Conservation (phyloP, 768 basidiomycete species). For the Rhizopogon roseolus region DNA sequence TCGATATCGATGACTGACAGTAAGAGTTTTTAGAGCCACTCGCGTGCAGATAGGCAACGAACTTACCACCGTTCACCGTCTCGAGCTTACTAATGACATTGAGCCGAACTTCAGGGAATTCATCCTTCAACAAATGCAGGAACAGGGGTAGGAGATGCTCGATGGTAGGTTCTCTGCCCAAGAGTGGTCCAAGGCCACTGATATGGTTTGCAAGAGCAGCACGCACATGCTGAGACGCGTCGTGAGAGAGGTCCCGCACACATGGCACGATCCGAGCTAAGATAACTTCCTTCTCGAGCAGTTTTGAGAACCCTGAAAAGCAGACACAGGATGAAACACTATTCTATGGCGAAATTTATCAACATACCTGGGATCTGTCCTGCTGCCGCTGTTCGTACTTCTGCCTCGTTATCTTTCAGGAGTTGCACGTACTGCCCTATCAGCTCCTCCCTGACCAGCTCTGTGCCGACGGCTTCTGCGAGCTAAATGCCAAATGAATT, state of each 20-base stretch:
- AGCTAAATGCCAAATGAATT: conserved; percentile 43
- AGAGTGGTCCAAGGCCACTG: conserved; percentile 89
- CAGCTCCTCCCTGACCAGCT: conserved; percentile 90
- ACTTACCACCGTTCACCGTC: conserved; percentile 81
- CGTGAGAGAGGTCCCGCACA: conserved; percentile 89
- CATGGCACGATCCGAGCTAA: conserved; percentile 91
- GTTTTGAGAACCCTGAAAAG: conserved; percentile 83
- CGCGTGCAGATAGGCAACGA: not conserved
- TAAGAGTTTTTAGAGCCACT: conserved; percentile 2
- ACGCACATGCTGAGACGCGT: conserved; percentile 94
- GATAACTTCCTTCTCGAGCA: conserved; percentile 91
- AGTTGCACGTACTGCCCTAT: conserved; percentile 90
- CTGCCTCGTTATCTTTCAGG: conserved; percentile 97
- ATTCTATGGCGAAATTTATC: not conserved
- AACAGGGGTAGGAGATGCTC: conserved; percentile 96
- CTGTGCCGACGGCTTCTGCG: conserved; percentile 84
- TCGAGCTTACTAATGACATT: conserved; percentile 99
- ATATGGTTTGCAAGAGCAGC: conserved; percentile 96
- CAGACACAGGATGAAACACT: conserved; percentile 6
- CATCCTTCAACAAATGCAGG: conserved; percentile 94
- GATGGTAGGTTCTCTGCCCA: conserved; percentile 90
- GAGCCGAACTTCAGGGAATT: conserved; percentile 95
- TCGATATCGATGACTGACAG: conserved; percentile 93
- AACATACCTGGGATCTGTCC: conserved; percentile 90
- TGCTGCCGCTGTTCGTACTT: conserved; percentile 93